Evolutionary conservation across 1,284 basidiomycete species (phyloP).

Genomic region (Vanrija pseudolonga): DNA sequence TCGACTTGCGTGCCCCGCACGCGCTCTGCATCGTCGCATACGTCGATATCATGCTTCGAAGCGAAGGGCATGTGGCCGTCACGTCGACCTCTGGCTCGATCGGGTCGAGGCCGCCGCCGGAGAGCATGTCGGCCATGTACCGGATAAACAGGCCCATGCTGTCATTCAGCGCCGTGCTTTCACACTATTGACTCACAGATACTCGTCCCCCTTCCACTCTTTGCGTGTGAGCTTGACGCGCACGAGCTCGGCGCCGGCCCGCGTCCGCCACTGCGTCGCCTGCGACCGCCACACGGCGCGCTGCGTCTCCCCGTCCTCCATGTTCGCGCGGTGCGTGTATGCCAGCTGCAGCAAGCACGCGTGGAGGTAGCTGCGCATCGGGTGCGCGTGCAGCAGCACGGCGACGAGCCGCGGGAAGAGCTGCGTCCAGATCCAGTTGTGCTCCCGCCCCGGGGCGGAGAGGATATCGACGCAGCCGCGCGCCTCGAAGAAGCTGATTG

Average conservation of each 20-base stretch:
- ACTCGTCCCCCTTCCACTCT: conserved; percentile 18
- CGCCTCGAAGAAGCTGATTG: conserved; percentile 17
- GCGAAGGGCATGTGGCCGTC: conserved; percentile 7
- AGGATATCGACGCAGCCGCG: conserved; percentile 20
- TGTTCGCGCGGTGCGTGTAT: conserved; percentile 20
- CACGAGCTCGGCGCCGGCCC: conserved; percentile 9
- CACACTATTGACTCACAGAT: conserved; percentile 5
- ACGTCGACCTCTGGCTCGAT: conserved; percentile 9
- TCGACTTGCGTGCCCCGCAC: too few relatives aligned
- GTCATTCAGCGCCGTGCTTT: neutral
- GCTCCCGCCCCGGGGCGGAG: conserved; percentile 7
- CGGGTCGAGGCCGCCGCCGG: conserved; percentile 1
- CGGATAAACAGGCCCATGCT: conserved; percentile 21
- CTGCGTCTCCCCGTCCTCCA: conserved; percentile 8
- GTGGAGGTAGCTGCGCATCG: conserved; percentile 5
- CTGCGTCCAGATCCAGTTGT: conserved; percentile 22
- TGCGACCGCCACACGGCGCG: conserved; percentile 8
- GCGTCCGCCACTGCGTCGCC: neutral
- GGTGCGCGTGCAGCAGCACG: neutral
- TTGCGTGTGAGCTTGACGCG: conserved; percentile 9
- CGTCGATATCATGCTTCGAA: conserved; percentile 16
- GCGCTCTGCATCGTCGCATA: neutral
- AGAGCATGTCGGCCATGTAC: conserved; percentile 21
- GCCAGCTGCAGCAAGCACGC: conserved; percentile 15
- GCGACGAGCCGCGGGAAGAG: conserved; percentile 18